phyloP scores from a whole-genome alignment of 2,329 filamentous ascomycete species.

The Ceratocystis ficicola region DNA sequence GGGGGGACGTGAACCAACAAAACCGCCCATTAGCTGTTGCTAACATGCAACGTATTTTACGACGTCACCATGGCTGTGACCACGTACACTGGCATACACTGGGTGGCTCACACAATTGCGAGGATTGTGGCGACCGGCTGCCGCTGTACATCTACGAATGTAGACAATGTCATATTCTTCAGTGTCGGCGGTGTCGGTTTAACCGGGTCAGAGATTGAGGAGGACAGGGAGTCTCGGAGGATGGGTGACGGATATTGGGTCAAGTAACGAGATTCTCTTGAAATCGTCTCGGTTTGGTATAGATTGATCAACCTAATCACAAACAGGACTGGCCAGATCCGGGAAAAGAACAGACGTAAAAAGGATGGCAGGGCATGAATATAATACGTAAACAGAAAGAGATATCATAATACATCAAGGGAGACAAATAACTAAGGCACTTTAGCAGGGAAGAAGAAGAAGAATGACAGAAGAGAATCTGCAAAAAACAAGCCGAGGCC shows the following conservation, averaged over 20 bases:
- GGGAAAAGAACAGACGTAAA: neutral
- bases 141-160: conserved; percentile 37
- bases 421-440: neutral
- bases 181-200: conserved; percentile 35
- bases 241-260: neutral
- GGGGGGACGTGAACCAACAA: neutral
- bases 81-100: conserved; percentile 31
- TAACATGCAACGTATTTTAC: conserved; percentile 28
- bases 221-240: neutral
- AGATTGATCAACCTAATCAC: neutral
- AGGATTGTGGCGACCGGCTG: conserved; percentile 33
- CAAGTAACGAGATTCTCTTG: neutral
- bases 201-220: conserved; percentile 27
- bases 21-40: conserved; percentile 21
- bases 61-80: conserved; percentile 31
- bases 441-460: neutral
- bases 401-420: neutral
- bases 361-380: neutral
- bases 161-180: conserved; percentile 33
- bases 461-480: neutral
- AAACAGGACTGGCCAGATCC: neutral
- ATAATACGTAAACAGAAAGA: neutral
- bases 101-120: conserved; percentile 30
- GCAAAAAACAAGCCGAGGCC: neutral
- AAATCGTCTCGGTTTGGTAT: neutral